Base-by-base conservation (phyloP, 768 basidiomycete species). In the Strobilomyces echinocephalus region DNA sequence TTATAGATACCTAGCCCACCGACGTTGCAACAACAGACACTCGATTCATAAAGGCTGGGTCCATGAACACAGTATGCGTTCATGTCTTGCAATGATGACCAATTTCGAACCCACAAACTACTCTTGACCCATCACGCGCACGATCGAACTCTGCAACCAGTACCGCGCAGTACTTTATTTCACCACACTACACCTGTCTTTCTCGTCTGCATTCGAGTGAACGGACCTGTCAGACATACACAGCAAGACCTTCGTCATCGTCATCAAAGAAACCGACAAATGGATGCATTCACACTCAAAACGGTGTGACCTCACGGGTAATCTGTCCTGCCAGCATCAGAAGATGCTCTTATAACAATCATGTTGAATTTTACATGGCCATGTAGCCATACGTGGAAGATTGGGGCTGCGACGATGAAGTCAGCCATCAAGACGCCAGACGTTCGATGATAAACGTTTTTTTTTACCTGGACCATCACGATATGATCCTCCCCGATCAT, bases 401-500 rank as follows among this genome's bases (percentile, higher is more conserved):
- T 26, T 18, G 8, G 9, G 57, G 28, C 69, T 68, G 11, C 20
- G 44, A 38, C 10, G 20, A 52, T 44, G 30, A 36, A 49, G 50
- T 51, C 26, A 53, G 49, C 15, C n/a, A 46, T 18, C 16, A 44
- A 28, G n/a, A 8, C 5, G 48, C 4, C 12, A n/a, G 5, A 31
- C 24, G 26, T 20, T 34, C 6, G 9, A 34, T 1, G 28, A 26
- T 26, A 10, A 46, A 20, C 3, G 10, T 31, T 62, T 24, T 50
- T 31, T 62, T 24, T 50, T 51, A 72, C 72, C 54, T 69, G 63
- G 35, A 73, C 67, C 51, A 70, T 58, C 2, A 74, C 42, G 21
- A 74, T 60, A 18, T 66, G 64, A 46, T 74, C 63, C 53, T 74
- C 73, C 5, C 69, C 63, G 12, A 74, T 60, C 73, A 74, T 73